These are phyloP conservation scores for Pouteria glomerata DNA, from an alignment of 148 eudicot species.

Conservation along the genomic window DNA sequence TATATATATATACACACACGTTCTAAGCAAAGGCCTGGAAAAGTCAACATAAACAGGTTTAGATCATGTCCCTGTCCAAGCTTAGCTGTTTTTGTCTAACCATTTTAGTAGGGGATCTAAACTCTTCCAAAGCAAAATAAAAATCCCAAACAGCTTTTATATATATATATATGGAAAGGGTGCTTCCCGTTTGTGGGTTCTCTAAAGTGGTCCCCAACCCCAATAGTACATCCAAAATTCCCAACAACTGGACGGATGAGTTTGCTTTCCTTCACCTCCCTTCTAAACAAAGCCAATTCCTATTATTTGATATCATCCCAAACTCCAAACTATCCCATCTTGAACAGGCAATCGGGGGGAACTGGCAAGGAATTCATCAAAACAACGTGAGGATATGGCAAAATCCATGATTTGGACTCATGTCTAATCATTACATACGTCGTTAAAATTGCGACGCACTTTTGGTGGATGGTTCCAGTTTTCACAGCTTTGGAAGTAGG, in stretches of 20 bases:
- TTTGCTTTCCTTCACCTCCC: neutral
- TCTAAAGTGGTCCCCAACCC: conserved; percentile 14
- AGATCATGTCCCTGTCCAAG: conserved; percentile 16
- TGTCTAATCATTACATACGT: neutral
- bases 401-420: neutral
- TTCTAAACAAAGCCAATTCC: neutral
- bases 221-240: conserved; percentile 12
- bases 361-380: conserved; percentile 1
- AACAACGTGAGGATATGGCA: neutral
- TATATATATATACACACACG: too few species aligned
- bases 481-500: too few species aligned
- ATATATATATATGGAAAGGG: conserved; percentile 4
- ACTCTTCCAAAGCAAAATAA: conserved; percentile 15
- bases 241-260: neutral
- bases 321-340: neutral
- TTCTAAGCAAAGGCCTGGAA: too few species aligned
- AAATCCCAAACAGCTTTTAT: conserved; percentile 5
- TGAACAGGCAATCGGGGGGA: neutral
- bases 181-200: neutral
- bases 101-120: conserved; percentile 16
- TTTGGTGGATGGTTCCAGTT: neutral
- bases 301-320: neutral
- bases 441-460: neutral
- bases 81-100: conserved; percentile 31
- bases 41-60: neutral